A percentile compares a stretch with the other conserved stretches of the same genome.
phyloP scores from a whole-genome alignment of 352 stramenopile genomes.

The Globisporangium emineosum region DNA sequence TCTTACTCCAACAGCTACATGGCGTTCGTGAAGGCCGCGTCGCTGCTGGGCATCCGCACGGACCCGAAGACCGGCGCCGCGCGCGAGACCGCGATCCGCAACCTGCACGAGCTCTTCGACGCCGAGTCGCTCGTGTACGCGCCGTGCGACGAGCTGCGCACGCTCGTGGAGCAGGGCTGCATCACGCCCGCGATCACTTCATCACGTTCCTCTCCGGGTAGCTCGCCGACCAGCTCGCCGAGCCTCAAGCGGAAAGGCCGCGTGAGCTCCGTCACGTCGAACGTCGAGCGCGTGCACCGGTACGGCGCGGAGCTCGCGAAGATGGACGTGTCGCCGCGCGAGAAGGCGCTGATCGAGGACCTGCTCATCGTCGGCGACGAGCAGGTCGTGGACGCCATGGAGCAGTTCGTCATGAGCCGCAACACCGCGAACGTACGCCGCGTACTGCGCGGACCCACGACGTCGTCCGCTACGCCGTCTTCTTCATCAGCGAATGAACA shows the following conservation, averaged over 20 bases:
- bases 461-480: background rate
- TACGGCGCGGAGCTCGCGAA: slow-evolving; percentile 63
- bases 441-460: slow-evolving; percentile 39
- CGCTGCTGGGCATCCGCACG: slow-evolving; percentile 41
- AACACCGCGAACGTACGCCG: slow-evolving; percentile 50
- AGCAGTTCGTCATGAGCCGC: slow-evolving; percentile 62
- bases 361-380: slow-evolving; percentile 69
- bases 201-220: slow-evolving; percentile 4
- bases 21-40: slow-evolving; percentile 45
- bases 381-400: slow-evolving; percentile 75
- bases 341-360: slow-evolving; percentile 65
- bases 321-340: slow-evolving; percentile 64
- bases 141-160: slow-evolving; percentile 67
- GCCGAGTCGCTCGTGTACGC: slow-evolving; percentile 66
- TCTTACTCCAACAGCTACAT: slow-evolving; percentile 24
- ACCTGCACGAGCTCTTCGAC: slow-evolving; percentile 47
- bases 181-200: slow-evolving; percentile 50
- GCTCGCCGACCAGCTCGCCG: slow-evolving; percentile 43
- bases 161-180: slow-evolving; percentile 68
- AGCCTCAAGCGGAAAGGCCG: slow-evolving; percentile 71
- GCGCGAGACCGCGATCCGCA: slow-evolving; percentile 42
- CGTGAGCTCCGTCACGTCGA: slow-evolving; percentile 63
- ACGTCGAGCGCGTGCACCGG: slow-evolving; percentile 61
- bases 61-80: slow-evolving; percentile 13
- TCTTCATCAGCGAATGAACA: background rate